Evolutionary conservation across 169 alveolate genomes (phyloP).

Genomic region (Plasmodium knowlesi): DNA sequence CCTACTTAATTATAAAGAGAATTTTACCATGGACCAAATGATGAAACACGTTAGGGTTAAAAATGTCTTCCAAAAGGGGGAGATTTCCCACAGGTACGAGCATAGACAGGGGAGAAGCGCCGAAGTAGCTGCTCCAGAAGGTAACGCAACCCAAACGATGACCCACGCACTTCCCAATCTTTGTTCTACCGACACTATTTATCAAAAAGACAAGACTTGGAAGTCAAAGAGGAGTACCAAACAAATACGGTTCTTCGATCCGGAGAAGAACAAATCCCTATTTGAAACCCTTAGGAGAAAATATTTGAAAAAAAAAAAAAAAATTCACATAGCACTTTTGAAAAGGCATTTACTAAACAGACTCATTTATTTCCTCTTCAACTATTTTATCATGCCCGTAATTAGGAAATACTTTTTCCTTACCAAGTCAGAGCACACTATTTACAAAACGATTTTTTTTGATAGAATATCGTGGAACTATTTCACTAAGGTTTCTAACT

Average conservation of each 20-base stretch:
- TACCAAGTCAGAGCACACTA: conserved; percentile 66
- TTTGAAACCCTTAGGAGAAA: conserved; percentile 20
- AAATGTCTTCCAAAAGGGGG: conserved; percentile 28
- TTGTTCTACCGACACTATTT: not conserved
- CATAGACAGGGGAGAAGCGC: not conserved
- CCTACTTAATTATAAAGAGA: conserved; percentile 57
- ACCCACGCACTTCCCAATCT: not conserved
- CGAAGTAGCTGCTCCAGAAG: not conserved
- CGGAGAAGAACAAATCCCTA: not conserved
- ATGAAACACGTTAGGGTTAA: conserved; percentile 61
- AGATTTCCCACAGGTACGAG: not conserved
- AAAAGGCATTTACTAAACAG: conserved; percentile 68
- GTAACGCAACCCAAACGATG: not conserved
- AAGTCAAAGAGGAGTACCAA: not conserved
- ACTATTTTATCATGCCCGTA: conserved; percentile 72
- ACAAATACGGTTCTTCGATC: not conserved
- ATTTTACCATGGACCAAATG: conserved; percentile 64
- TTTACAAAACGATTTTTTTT: conserved; percentile 52
- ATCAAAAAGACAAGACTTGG: not conserved
- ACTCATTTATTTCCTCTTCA: conserved; percentile 66
- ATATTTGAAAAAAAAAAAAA: conserved; percentile 26
- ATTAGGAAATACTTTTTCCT: conserved; percentile 57
- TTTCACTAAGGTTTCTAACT: conserved; percentile 57
- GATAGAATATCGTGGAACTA: conserved; percentile 68
- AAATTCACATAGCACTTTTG: conserved; percentile 21